Evolutionary conservation across 345 rosid genomes (phyloP), one percentile per base, ranked within the genome.

Genomic region (Brassica incana): DNA sequence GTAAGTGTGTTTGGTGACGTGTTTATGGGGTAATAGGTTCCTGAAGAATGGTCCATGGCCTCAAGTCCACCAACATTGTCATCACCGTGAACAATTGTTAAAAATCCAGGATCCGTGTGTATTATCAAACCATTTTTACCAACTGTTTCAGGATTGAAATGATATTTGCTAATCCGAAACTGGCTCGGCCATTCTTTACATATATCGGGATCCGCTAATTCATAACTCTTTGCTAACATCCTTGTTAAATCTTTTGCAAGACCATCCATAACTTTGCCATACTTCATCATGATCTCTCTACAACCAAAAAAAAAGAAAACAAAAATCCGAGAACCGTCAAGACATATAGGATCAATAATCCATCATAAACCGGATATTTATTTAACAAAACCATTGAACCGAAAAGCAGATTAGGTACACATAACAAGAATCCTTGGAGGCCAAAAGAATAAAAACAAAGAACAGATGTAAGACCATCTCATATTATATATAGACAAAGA

Each of bases 1-100:
- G 88, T 84, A 67, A 92, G 89, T 8, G 94, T 85, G 72, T 93
- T 90, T 1, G 89, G 91, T 58, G 75, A 68, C 11, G 97, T 95
- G 59, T 87, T 85, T 16, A 87, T 87, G 2, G 89, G 82, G 5
- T 82, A 62, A 52, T 83, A 94, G 1, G 35, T 73, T 52, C 66
- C 67, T 40, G 92, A 90, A 15, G 85, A 79, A 16, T 9, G 73
- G 72, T 91, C 86, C 88, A 92, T 89, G 35, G 89, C 95, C 71
- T 92, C 93, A 20, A 90, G 92, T 1, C 97, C 92, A 8, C 91
- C 87, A 20, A 87, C 86, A 61, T 84, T 78, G 71, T 90, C 95
- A 74, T 92, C 97, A 0, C 87, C 97, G 65, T 72, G 75, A 72
- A 72, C 23, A 23, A 72, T 59, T 36, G 75, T 72, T 36, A 72